Evolutionary conservation across 2,329 filamentous ascomycete species (phyloP), one percentile per base, ranked within the genome.

Genomic region (Peltaster fructicola): DNA sequence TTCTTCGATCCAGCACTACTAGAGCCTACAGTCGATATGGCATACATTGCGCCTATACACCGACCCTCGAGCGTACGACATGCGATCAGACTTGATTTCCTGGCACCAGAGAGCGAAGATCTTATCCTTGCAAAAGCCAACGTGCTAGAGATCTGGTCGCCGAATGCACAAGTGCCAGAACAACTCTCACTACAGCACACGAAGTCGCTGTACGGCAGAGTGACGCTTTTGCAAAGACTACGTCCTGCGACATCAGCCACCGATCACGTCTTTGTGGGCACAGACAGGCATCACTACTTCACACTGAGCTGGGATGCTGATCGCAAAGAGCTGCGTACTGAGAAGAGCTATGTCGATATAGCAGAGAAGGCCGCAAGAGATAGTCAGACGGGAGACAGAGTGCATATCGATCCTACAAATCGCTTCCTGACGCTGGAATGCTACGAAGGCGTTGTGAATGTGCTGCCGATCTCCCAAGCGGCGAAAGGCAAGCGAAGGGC

Each of bases 11-110:
- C 19, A 24, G 28, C 27, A 14, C 17, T 28, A 23, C 17, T 11
- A 11, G 20, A 14, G 45, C 18, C 31, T n/a, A n/a, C n/a, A n/a
- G n/a, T n/a, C n/a, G n/a, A n/a, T n/a, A 98, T 98, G 88, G 78
- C 88, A 25, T 98, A 95, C 51, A 61, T 98, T 43, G 82, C 81
- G 33, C 84, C 88, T 18, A 88, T 98, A 29, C 88, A 98, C 52
- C 68, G 73, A 41, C 77, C 88, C 13, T 93, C 80, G 50, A 91
- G 81, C 57, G 73, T 93, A 35, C 73, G 84, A 27, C 78, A 92
- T 65, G 85, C 84, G 8, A 52, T 95, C 37, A 79, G 75, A 45
- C 64, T 85, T 32, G 72, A 70, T 40, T 73, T 95, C 40, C 59
- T 91, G 25, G 65, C 68, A 20, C 56, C 68, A 4, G 68, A 78